Evolutionary conservation across 202 grass and related monocot species (phyloP), one percentile per base, ranked within the genome.

Genomic region (Eragrostis tef): DNA sequence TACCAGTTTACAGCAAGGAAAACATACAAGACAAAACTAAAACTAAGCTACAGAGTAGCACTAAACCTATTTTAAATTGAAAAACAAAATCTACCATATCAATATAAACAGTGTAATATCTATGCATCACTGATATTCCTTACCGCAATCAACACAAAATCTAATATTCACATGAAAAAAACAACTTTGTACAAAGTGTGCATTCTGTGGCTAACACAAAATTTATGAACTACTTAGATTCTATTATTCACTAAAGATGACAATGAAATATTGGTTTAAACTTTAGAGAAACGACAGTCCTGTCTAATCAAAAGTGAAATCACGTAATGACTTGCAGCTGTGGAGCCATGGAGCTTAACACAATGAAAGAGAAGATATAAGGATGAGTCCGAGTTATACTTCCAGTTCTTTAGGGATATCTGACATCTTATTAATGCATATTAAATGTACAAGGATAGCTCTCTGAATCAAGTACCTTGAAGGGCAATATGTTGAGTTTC

Each of bases 401-500:
- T 13, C 12, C 1, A 8, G 41, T 45, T 45, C 8, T 22, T 57
- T 29, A 29, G 16, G 20, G 20, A 43, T 15, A 8, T 12, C 21
- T 41, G 42, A 44, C 5, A 12, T 26, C 39, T 45, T n/a, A 80
- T 27, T 51, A 25, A 45, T 6, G 43, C 20, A 69, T 60, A 27
- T 34, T 17, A 61, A 74, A 44, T 43, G 19, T 52, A 31, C 3
- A 80, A 83, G 15, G 7, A 11, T 3, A 73, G 9, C 4, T 88
- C 0, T 81, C 6, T 43, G 7, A 16, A 62, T 68, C 21, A 66
- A 51, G 44, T 97, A 98, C 95, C 92, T 91, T 98, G 85, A 98
- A 98, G 47, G 95, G 95, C 61, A 98, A 78, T 90, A 98, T 94
- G 73, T 91, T 94, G 24, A 98, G 95, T 71, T 98, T 98, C 87